Percentiles rank a stretch among this genome's conserved stretches.
Conservation (phyloP, 2,329 filamentous ascomycete genomes). For the Aspergillaceae sp. region DNA sequence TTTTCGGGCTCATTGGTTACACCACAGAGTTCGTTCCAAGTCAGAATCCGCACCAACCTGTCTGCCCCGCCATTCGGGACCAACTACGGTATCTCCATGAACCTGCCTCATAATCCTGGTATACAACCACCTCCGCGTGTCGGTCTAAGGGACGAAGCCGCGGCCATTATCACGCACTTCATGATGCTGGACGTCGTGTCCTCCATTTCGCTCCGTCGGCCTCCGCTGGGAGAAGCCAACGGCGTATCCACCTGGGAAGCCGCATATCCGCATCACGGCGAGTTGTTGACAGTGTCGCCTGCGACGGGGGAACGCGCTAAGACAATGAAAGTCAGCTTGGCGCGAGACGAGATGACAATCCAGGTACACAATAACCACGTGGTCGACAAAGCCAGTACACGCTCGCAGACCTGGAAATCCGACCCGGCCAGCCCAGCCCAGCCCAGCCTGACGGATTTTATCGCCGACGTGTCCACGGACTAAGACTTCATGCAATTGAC, state of each 20-base stretch:
- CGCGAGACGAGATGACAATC: constrained; percentile 18
- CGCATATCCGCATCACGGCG: constrained; percentile 27
- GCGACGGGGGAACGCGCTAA: constrained; percentile 19
- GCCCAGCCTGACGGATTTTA: constrained; percentile 20
- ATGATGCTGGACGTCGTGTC: constrained; percentile 32
- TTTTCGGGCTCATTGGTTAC: constrained; percentile 30
- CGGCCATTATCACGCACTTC: constrained; percentile 27
- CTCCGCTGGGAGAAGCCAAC: not conserved
- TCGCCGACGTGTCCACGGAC: constrained; percentile 10
- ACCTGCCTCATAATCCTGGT: constrained; percentile 22
- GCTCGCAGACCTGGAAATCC: constrained; percentile 17
- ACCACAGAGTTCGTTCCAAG: constrained; percentile 27
- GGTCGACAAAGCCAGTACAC: constrained; percentile 8
- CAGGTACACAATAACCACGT: constrained; percentile 12
- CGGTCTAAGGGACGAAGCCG: constrained; percentile 25
- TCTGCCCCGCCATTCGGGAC: constrained; percentile 28
- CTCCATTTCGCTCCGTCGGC: constrained; percentile 16
- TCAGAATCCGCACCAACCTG: constrained; percentile 30
- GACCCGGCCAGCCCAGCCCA: constrained; percentile 1
- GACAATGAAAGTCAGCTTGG: constrained; percentile 26
- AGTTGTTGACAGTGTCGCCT: constrained; percentile 18
- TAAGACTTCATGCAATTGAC: not conserved
- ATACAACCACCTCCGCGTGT: constrained; percentile 26
- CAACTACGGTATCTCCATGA: constrained; percentile 29
- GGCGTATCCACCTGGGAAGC: constrained; percentile 19